Percentiles rank a stretch among this genome's conserved stretches.
phyloP scores from a whole-genome alignment of 257 asterid species.

The Ajuga chamaepitys region DNA sequence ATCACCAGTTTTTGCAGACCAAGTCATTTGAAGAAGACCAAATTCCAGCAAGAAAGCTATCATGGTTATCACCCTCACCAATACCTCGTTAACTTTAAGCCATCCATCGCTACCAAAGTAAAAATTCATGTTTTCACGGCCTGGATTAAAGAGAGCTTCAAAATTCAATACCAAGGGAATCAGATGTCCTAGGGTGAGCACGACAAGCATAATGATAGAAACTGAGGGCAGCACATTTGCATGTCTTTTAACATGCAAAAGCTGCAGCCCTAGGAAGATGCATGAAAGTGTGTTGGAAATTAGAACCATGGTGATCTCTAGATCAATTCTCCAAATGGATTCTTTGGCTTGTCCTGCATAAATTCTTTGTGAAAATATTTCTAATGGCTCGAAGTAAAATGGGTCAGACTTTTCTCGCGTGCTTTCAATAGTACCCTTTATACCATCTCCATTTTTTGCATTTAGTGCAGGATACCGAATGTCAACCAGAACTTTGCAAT shows the following conservation, averaged over 20 bases:
- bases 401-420: constrained; percentile 47
- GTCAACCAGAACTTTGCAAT: constrained; percentile 64
- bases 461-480: constrained; percentile 51
- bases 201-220: constrained; percentile 55
- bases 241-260: constrained; percentile 53
- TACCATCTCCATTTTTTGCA: constrained; percentile 28
- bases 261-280: constrained; percentile 61
- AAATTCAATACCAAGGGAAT: constrained; percentile 75
- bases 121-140: constrained; percentile 40
- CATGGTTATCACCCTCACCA: constrained; percentile 83
- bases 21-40: constrained; percentile 69
- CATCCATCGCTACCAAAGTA: constrained; percentile 66
- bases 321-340: constrained; percentile 83
- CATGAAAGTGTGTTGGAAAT: constrained; percentile 71
- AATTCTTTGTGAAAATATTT: constrained; percentile 47
- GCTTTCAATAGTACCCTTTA: constrained; percentile 73
- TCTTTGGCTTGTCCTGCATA: constrained; percentile 60
- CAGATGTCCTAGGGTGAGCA: constrained; percentile 71
- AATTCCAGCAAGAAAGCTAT: constrained; percentile 78
- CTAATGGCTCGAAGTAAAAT: constrained; percentile 59
- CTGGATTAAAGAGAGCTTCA: constrained; percentile 62
- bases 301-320: constrained; percentile 80
- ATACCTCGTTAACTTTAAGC: constrained; percentile 81
- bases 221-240: constrained; percentile 50
- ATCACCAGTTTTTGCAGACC: constrained; percentile 60